These are phyloP conservation scores for Vicia sativa DNA, from an alignment of 306 rosid genomes.

Conservation along the genomic window DNA sequence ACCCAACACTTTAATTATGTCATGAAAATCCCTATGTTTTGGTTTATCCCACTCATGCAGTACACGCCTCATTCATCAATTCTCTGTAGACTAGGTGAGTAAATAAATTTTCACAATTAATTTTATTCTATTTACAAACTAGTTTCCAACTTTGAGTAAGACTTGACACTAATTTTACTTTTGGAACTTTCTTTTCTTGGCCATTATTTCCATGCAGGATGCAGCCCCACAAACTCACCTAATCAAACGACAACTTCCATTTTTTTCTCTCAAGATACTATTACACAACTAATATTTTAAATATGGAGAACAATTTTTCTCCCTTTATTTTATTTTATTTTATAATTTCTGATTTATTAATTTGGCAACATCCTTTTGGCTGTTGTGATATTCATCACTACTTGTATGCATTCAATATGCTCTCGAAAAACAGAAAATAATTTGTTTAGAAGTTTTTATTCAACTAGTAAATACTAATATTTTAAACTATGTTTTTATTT, in stretches of 20 bases:
- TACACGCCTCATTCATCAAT: conserved; percentile 39
- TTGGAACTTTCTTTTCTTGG: conserved; percentile 42
- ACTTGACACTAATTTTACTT: conserved; percentile 34
- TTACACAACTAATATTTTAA: not conserved
- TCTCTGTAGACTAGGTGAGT: not conserved
- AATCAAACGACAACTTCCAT: conserved; percentile 46
- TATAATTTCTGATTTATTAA: not conserved
- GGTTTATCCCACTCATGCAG: conserved; percentile 32
- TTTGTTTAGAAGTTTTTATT: not conserved
- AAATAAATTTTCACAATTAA: conserved; percentile 28
- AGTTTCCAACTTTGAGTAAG: conserved; percentile 27
- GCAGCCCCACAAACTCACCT: conserved; percentile 62
- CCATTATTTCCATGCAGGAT: conserved; percentile 55
- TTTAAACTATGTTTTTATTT: too few species aligned
- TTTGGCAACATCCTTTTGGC: conserved; percentile 13
- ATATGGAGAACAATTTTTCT: not conserved
- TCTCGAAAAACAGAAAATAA: conserved; percentile 28
- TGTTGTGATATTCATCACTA: conserved; percentile 9
- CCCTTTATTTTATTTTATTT: not conserved
- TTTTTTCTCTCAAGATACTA: conserved; percentile 32
- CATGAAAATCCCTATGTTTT: conserved; percentile 13
- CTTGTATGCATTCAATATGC: conserved; percentile 44
- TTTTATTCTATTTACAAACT: not conserved
- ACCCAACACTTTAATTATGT: conserved; percentile 32
- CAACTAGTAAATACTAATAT: too few species aligned